A percentile compares a stretch with the other conserved stretches of the same genome.
Conservation (phyloP, 2,329 filamentous ascomycete genomes). For the Pleoardoris graminearum region DNA sequence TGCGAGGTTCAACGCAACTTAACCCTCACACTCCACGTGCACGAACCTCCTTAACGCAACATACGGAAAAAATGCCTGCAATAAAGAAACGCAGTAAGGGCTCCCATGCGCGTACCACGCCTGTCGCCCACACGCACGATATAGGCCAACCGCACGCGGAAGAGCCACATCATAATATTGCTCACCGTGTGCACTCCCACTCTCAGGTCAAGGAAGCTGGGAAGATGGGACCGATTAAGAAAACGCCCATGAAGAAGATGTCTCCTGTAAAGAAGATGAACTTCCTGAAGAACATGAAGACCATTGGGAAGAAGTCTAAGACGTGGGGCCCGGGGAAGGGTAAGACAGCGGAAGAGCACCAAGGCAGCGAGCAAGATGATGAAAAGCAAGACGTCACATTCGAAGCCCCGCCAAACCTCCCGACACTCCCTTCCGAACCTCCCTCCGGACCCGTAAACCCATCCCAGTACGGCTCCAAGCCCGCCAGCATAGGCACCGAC, state of each 20-base stretch:
- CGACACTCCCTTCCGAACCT: neutral
- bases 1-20: too few relatives aligned
- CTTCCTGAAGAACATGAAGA: neutral
- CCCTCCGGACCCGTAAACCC: neutral
- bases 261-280: neutral
- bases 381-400: neutral
- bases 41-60: too few relatives aligned
- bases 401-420: too few relatives aligned
- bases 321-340: neutral
- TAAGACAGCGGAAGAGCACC: neutral
- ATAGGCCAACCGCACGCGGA: too few relatives aligned
- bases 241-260: neutral
- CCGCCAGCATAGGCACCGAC: neutral
- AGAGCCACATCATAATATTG: too few relatives aligned
- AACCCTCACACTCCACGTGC: too few relatives aligned
- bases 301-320: neutral
- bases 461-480: neutral
- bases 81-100: too few relatives aligned
- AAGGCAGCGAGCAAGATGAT: neutral
- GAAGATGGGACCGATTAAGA: neutral
- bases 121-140: too few relatives aligned
- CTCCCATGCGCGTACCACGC: too few relatives aligned
- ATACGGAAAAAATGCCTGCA: too few relatives aligned
- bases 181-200: neutral
- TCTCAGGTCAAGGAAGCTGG: neutral